Conservation (phyloP, 345 rosid species). For the Eucalyptus regnans region DNA sequence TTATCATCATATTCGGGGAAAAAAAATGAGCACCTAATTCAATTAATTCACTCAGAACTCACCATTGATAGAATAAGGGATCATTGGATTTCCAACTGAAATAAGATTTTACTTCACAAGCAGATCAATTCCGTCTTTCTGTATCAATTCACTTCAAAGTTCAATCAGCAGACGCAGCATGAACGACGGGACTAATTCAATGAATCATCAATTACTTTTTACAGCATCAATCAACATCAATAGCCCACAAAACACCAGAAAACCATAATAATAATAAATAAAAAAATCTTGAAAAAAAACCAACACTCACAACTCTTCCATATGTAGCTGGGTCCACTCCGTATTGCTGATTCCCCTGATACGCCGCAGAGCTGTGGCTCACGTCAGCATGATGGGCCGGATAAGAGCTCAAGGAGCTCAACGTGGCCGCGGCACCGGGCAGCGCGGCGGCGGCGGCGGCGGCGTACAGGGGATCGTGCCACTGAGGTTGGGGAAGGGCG, state of each 20-base stretch:
- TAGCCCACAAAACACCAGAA: background rate
- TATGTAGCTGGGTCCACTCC: conserved; percentile 7
- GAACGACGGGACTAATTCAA: background rate
- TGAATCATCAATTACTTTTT: background rate
- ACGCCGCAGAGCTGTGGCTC: background rate
- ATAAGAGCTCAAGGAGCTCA: background rate
- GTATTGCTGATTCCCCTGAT: background rate
- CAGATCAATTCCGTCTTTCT: background rate
- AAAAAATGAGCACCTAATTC: background rate
- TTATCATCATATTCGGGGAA: background rate
- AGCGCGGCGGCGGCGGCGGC: background rate
- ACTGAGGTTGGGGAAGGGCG: background rate
- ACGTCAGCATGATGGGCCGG: background rate
- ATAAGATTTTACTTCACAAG: background rate
- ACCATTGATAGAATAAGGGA: background rate
- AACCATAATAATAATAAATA: background rate
- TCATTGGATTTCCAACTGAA: background rate
- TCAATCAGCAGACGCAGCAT: background rate
- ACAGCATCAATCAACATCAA: background rate
- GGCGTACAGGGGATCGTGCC: background rate
- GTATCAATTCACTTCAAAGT: background rate
- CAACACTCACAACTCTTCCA: conserved; percentile 13
- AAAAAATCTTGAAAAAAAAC: background rate
- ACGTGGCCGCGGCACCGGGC: background rate
- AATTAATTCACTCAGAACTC: background rate